Conservation (phyloP, 2,329 filamentous ascomycete species). For the Aureobasidium musti region DNA sequence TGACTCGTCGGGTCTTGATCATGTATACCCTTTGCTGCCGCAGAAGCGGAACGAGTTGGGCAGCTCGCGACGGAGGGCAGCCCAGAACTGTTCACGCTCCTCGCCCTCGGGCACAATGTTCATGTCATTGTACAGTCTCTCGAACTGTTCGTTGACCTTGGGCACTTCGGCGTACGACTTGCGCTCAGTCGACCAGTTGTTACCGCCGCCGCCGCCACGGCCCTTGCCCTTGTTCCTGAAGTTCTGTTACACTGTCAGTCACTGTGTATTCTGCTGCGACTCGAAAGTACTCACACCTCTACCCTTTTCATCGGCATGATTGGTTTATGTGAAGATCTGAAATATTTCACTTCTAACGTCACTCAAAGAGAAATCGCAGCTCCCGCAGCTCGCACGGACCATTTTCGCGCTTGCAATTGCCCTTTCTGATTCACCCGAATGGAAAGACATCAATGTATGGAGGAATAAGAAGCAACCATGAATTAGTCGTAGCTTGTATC, state of each 20-base stretch:
- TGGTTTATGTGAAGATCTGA: slow-evolving; percentile 10
- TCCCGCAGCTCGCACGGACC: slow-evolving; percentile 6
- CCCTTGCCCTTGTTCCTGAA: slow-evolving; percentile 36
- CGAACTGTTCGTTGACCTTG: slow-evolving; percentile 81
- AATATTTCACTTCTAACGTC: slow-evolving; percentile 15
- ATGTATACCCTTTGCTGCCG: slow-evolving; percentile 78
- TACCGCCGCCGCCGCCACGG: slow-evolving; percentile 40
- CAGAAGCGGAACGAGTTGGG: slow-evolving; percentile 98
- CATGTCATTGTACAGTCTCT: slow-evolving; percentile 81
- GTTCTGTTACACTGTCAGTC: slow-evolving; percentile 15
- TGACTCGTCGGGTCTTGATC: neutral
- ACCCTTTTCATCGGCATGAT: slow-evolving; percentile 16
- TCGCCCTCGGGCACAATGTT: slow-evolving; percentile 70
- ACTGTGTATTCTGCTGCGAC: neutral
- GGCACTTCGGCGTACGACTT: slow-evolving; percentile 62
- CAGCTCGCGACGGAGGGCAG: slow-evolving; percentile 75
- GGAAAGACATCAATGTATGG: neutral
- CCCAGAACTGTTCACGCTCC: slow-evolving; percentile 83
- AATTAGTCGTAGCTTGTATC: neutral
- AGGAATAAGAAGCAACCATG: neutral
- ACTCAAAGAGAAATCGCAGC: slow-evolving; percentile 22
- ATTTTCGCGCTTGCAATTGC: slow-evolving; percentile 4
- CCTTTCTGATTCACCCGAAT: slow-evolving; percentile 4
- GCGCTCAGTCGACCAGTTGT: slow-evolving; percentile 44
- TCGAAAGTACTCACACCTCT: slow-evolving; percentile 10